These are phyloP conservation scores for Pholiota adiposa DNA, from an alignment of 1,284 basidiomycete genomes.

Conservation along the genomic window DNA sequence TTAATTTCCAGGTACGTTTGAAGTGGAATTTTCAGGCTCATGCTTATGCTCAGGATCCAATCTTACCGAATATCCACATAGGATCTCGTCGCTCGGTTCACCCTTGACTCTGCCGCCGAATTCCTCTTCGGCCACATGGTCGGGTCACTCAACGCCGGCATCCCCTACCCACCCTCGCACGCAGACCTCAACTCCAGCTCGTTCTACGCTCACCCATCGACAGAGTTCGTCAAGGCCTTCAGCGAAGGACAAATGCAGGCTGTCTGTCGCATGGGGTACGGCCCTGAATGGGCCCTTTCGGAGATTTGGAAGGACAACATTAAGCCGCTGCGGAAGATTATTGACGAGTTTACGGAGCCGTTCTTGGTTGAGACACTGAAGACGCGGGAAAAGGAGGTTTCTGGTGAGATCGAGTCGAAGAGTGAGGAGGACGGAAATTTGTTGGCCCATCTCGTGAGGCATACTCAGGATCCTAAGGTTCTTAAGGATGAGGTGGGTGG, in stretches of 20 bases:
- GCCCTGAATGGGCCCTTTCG: slow-evolving; percentile 37
- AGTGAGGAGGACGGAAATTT: slow-evolving; percentile 38
- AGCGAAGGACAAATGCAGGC: slow-evolving; percentile 31
- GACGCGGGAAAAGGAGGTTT: slow-evolving; percentile 23
- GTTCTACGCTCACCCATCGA: slow-evolving; percentile 30
- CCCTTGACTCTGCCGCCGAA: slow-evolving; percentile 47
- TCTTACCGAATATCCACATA: slow-evolving; percentile 14
- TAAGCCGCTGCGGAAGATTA: slow-evolving; percentile 31
- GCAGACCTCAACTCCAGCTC: slow-evolving; percentile 17
- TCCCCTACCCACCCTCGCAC: slow-evolving; percentile 36
- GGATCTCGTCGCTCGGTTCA: slow-evolving; percentile 46
- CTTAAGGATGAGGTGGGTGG: slow-evolving; percentile 41
- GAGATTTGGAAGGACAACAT: slow-evolving; percentile 41
- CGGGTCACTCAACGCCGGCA: slow-evolving; percentile 36
- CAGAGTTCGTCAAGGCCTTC: slow-evolving; percentile 36
- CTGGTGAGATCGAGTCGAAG: slow-evolving; percentile 11
- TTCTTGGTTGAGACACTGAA: slow-evolving; percentile 35
- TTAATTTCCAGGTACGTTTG: slow-evolving; percentile 17
- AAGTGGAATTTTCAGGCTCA: too few relatives aligned
- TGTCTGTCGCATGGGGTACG: slow-evolving; percentile 28
- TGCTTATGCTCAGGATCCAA: background rate
- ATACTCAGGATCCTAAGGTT: slow-evolving; percentile 37
- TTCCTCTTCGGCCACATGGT: slow-evolving; percentile 44
- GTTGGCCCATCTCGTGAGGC: slow-evolving; percentile 40
- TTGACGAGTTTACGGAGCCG: slow-evolving; percentile 38